Base-by-base conservation (phyloP, 139 green algal species). In the Ettlia oleoabundans region DNA sequence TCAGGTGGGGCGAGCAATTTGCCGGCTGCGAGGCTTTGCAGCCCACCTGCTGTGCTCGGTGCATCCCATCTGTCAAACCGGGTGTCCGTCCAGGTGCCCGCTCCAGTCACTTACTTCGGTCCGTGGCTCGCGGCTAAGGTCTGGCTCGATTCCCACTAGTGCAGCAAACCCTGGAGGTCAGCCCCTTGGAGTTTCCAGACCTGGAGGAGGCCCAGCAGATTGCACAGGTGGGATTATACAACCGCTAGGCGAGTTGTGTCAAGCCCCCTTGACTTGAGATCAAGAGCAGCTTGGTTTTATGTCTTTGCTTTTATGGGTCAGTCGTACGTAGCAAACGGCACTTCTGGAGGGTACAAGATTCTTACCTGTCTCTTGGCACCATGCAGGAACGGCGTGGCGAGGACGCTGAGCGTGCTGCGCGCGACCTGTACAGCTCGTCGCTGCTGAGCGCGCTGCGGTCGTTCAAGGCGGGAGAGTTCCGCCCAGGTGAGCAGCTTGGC, bases 371-470 rank as follows among this genome's bases (percentile, higher is more conserved):
- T 58, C 47, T 15, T 58, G 47, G 13, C 15, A 19, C 64, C 10
- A 7, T 5, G 18, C 4, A 78, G 70, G 40, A 28, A 30, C 19
- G 18, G 70, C 42, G 69, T 28, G 43, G 51, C 3, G 70, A 78
- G 19, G 70, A 78, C 43, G 47, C 51, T n/a, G 70, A 78, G 30
- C 70, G 42, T 5, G 8, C 32, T 30, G 43, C 26, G 4, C 70
- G 70, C 30, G 42, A 78, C 28, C 43, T 53, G 30, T 53, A 78
- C 38, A 63, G 32, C 43, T 33, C 72, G 0, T 43, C 72, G 30
- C 53, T 43, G 72, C 72, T 78, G 32, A 65, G 32, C 51, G 72
- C 72, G 43, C 72, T 78, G 72, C 72, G 72, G 1, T 78, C 72
- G 7, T 78, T 67, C 72, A 32, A 67, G 32, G 47, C 70, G 8